Base-by-base conservation (phyloP, 2,329 filamentous ascomycete species). In the Diaporthe velutina region DNA sequence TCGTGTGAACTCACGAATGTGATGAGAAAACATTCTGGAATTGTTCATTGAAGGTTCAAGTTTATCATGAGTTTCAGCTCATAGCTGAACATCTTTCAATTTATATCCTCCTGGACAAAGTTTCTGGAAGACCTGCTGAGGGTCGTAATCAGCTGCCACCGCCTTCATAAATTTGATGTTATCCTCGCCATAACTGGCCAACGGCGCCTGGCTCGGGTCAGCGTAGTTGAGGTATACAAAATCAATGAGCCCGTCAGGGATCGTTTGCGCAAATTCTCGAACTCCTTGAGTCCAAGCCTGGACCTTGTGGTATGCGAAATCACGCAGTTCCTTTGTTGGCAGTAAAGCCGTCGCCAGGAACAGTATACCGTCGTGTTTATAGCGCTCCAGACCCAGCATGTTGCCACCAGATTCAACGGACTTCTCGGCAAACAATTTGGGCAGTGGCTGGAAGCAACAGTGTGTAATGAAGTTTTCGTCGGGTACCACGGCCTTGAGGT, bases 191-290 rank as follows among this genome's bases (percentile, higher is more conserved):
- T 81, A 82, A 22, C 76, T 79, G n/a, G 38, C 25, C 17, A 82
- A 57, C 1, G 79, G 78, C 15, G 80, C 74, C 73, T 83, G 81
- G 54, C 66, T 76, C 30, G 61, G 71, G 70, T 78, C 78, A 25
- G 78, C 79, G 55, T 82, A 83, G 52, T 83, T 83, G 42, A 79
- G 73, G 45, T 80, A 79, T 0, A 72, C 72, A 77, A 77, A 80
- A 19, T 74, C 68, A 40, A 76, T 76, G 3, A 76, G 77, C 22
- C 61, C 76, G 5, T 45, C 60, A 48, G 25, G 25, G 60, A 78
- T 70, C 1, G 55, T 61, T 13, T 64, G 38, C 6, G 79, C 75
- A 40, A 76, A 80, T 13, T 76, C 76, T 35, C 60, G 52, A 28
- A 80, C 73, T 1, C 40, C 70, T 9, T 76, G 71, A 19, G 74